These are phyloP conservation scores for Citrus medica DNA, from an alignment of 345 rosid species.

Conservation along the genomic window DNA sequence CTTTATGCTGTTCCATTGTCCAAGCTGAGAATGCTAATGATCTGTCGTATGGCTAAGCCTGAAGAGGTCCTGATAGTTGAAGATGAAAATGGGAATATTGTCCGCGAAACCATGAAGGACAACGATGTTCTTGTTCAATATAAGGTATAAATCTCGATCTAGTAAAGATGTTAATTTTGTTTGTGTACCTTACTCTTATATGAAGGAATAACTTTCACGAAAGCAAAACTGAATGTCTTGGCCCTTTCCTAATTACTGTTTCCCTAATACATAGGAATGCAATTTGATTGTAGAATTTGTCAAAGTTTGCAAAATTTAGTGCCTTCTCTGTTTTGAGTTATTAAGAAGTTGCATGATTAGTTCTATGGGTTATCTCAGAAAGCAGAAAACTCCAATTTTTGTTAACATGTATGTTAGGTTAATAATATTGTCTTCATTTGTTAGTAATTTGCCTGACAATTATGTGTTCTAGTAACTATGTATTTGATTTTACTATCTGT, in stretches of 20 bases:
- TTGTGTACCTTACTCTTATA: not conserved
- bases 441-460: not conserved
- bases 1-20: conserved; percentile 87
- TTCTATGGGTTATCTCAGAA: not conserved
- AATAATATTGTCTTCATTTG: not conserved
- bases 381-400: not conserved
- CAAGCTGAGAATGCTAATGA: conserved; percentile 90
- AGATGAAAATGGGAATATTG: conserved; percentile 99
- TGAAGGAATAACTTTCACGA: not conserved
- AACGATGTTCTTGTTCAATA: conserved; percentile 99
- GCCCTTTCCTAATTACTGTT: not conserved
- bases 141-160: conserved; percentile 50
- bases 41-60: conserved; percentile 98
- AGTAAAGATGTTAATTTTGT: not conserved
- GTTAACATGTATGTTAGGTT: not conserved
- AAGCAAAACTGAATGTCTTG: not conserved
- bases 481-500: not conserved
- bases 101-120: conserved; percentile 98
- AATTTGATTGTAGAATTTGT: not conserved
- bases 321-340: not conserved
- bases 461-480: not conserved
- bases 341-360: conserved; percentile 3
- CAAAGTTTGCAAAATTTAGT: not conserved
- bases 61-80: conserved; percentile 98
- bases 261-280: not conserved